Base-by-base conservation (phyloP, 768 basidiomycete species). In the Saitozyma podzolica region DNA sequence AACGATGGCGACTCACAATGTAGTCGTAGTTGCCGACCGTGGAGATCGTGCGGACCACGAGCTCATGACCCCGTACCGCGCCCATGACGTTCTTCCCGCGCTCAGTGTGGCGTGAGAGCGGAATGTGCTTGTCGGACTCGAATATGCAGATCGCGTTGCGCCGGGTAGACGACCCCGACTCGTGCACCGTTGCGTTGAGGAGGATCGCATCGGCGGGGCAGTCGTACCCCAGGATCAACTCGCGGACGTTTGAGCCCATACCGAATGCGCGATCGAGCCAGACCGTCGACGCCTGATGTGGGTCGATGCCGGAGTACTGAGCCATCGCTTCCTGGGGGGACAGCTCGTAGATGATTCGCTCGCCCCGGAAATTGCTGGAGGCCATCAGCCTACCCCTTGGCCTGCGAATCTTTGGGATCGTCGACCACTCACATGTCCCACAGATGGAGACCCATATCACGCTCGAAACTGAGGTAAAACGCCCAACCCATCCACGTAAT, bases 221-320 rank as follows among this genome's bases (percentile, higher is more conserved):
- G 71, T 88, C 87, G 71, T 88, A 88, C 49, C 85, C 84, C 0
- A 84, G 83, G n/a, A 88, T 82, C 80, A 88, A 80, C 45, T 86
- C 83, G n/a, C 58, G 50, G n/a, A 85, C 83, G 83, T 5, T 81
- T 53, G 72, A 69, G 0, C 87, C 87, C 80, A 87, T 87, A 42
- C 87, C 87, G 65, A 87, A 87, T 71, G 81, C 84, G 8, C 86
- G 80, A 64, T 88, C 87, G 10, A 87, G 82, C 83, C 85, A 88
- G 1, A 85, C 85, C 6, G 87, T 85, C 0, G 84, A 83, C 2
- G 83, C 76, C 72, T 88, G 87, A 66, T 84, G 80, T 9, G 87
- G 87, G 66, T 88, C 86, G 62, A 19, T 43, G 0, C 87, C 86
- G 41, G 84, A 64, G 51, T 75, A 73, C 54, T 77, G 75, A 0